Evolutionary conservation across 495 filamentous ascomycete genomes (phyloP), one percentile per base, ranked within the genome.

Genomic region (Penicillium pulvis): DNA sequence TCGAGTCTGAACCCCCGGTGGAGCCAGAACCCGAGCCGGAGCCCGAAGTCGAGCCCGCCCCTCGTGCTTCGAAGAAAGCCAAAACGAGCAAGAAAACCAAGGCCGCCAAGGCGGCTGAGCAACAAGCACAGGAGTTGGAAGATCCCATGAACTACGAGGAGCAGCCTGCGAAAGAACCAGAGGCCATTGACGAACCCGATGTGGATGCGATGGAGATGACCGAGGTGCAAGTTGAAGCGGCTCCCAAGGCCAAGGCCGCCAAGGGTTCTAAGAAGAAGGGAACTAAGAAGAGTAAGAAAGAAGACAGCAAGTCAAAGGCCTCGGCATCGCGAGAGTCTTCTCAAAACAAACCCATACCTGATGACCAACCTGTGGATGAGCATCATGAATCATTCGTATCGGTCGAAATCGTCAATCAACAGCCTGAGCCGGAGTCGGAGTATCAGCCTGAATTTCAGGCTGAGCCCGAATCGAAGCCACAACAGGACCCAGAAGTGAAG

Each of bases 61-160:
- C 79, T 44, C 71, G 69, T 30, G 51, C 53, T 53, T 61, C 71
- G 51, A 66, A 79, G 69, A 71, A 74, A 64, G 50, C 74, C 42
- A 68, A 72, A 54, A 43, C 73, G 57, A 69, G 72, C 53, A 79
- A 74, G 61, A 75, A 72, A 39, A 61, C 69, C 12, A 77, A 78
- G 52, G 56, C 69, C 39, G 28, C 45, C 5, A 58, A 62, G 30
- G 35, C 58, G 10, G n/a, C 57, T 5, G 63, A 69, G 36, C 43
- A 23, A 4, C 36, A 11, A n/a, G 7, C 24, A 4, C 45, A 49
- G 33, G 44, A 59, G 0, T 3, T 44, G 10, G 46, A 52, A 44
- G 48, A 64, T 10, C n/a, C 45, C 11, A 45, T 39, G 33, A 41
- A 28, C 19, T 36, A 16, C 8, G 50, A 67, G 35, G 26, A 66